Conservation (phyloP, 2,329 filamentous ascomycete genomes). For the Calonectria fujianensis region DNA sequence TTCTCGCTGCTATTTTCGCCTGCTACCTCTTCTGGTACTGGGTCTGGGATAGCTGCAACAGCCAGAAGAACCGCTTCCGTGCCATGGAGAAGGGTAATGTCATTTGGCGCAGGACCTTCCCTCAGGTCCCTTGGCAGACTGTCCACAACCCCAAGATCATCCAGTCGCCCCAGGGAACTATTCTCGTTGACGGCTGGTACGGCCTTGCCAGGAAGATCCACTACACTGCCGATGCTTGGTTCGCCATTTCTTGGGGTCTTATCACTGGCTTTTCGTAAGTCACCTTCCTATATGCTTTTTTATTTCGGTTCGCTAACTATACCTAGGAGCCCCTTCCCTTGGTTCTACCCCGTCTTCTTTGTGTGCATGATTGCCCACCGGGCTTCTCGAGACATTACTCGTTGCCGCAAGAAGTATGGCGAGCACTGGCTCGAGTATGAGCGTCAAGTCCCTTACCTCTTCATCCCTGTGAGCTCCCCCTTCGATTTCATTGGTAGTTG, state of each 20-base stretch:
- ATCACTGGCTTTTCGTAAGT: conserved; percentile 69
- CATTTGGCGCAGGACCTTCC: conserved; percentile 86
- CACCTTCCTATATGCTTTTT: neutral
- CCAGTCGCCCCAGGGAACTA: conserved; percentile 81
- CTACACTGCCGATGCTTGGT: conserved; percentile 70
- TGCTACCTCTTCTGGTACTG: conserved; percentile 91
- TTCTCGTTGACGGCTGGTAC: conserved; percentile 92
- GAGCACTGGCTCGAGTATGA: conserved; percentile 89
- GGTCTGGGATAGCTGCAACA: conserved; percentile 94
- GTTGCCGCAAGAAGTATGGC: conserved; percentile 87
- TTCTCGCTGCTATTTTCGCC: conserved; percentile 78
- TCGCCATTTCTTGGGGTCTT: conserved; percentile 70
- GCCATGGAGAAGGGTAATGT: conserved; percentile 84
- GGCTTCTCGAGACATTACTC: conserved; percentile 83
- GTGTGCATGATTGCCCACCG: conserved; percentile 87
- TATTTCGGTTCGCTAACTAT: conserved; percentile 32
- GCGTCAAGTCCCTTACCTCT: conserved; percentile 85
- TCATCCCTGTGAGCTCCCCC: conserved; percentile 78
- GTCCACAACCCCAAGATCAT: conserved; percentile 88
- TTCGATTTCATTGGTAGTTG: neutral
- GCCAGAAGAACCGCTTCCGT: conserved; percentile 95
- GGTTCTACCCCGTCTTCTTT: conserved; percentile 94
- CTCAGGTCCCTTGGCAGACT: conserved; percentile 91
- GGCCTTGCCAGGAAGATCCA: conserved; percentile 80
- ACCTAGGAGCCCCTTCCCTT: conserved; percentile 83